Evolutionary conservation across 352 stramenopile genomes (phyloP), one percentile per base, ranked within the genome.

Genomic region (Globisporangium okanoganense): DNA sequence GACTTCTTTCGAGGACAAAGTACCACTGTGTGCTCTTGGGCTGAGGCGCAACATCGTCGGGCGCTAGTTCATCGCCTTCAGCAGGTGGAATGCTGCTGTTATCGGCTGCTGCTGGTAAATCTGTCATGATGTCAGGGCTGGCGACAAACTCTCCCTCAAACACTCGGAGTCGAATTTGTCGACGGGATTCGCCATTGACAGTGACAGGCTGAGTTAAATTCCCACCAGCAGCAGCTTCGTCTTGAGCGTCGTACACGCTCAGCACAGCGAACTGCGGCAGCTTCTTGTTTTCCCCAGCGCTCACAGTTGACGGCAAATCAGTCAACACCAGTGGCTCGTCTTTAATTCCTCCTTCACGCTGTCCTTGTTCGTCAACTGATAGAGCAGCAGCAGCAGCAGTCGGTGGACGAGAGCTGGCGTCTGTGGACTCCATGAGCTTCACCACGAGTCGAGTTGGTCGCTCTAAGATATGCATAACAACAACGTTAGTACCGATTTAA

Each of bases 131-230:
- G 16, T 20, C 48, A 29, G 12, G 22, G 25, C 36, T 33, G 8
- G 33, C 24, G 5, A 45, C 25, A 59, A 35, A 51, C 3, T 57
- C 27, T 2, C 72, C 76, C 65, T 83, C 64, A 52, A 82, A 83
- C 6, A 86, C 58, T 4, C 69, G 67, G 12, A 86, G 24, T 13
- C 67, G 66, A 35, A 86, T 45, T 2, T 33, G 64, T 20, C 76
- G 69, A 31, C 61, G 51, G 9, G 65, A 75, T 50, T 88, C 79
- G 13, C 75, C 74, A 12, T 22, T 8, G 0, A 85, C 72, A 9
- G 65, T 33, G 18, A 40, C 49, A 20, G 44, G 2, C 47, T 35
- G 31, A 27, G 20, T 49, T 6, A 6, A 9, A 9, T 33, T 14
- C 27, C 29, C 29, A 6, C 29, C 29, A 7, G 29, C 14, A 6